A percentile compares a stretch with the other conserved stretches of the same genome.
Conservation (phyloP, 176 grass and related monocot genomes). For the Eleusine coracana region DNA sequence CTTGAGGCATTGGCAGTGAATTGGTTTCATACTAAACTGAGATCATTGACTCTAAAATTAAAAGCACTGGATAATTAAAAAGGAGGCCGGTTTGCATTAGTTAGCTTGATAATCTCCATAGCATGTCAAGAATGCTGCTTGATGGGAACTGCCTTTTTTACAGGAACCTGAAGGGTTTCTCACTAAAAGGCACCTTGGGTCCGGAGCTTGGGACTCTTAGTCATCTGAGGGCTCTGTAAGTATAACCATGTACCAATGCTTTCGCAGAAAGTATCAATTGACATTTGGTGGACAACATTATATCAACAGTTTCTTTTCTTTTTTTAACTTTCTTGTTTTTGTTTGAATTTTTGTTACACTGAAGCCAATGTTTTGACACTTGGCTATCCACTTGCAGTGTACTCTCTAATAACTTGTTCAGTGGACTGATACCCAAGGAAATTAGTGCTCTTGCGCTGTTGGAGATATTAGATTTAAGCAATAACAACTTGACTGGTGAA, state of each 20-base stretch:
- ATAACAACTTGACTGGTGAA: conserved; percentile 77
- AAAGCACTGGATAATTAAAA: conserved; percentile 19
- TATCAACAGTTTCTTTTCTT: conserved; percentile 10
- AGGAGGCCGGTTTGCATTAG: not conserved
- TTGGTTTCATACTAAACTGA: conserved; percentile 20
- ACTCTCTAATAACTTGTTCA: conserved; percentile 79
- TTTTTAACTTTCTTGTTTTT: not conserved
- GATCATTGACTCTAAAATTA: conserved; percentile 14
- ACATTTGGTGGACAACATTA: conserved; percentile 9
- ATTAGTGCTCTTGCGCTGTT: conserved; percentile 63
- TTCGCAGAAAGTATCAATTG: conserved; percentile 25
- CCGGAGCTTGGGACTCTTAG: conserved; percentile 69
- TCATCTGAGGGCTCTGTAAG: conserved; percentile 94
- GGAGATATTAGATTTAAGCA: conserved; percentile 87
- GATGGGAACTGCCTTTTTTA: conserved; percentile 34
- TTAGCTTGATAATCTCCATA: conserved; percentile 13
- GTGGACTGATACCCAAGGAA: conserved; percentile 79
- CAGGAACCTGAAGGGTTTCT: conserved; percentile 83
- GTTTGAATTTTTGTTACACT: conserved; percentile 3
- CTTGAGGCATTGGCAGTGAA: not conserved
- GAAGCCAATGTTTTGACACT: conserved; percentile 30
- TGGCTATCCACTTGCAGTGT: conserved; percentile 51
- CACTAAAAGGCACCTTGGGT: conserved; percentile 76
- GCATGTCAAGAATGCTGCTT: conserved; percentile 28
- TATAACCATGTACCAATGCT: conserved; percentile 34